Base-by-base conservation (phyloP, 106 monocot genomes). In the Narthecium ossifragum region DNA sequence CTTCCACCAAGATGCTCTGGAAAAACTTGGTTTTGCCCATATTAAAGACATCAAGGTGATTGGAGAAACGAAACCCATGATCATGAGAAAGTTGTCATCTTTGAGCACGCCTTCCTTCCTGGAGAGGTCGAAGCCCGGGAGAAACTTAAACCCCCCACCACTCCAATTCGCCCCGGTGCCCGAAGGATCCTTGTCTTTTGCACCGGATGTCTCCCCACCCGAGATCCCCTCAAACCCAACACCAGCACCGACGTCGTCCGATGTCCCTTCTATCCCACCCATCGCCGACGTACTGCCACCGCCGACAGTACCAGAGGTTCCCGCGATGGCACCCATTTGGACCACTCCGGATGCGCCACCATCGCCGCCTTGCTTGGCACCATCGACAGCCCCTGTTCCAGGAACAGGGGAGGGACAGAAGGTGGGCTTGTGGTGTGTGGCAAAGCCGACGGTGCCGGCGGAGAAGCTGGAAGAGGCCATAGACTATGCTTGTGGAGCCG, bases 51-150 rank as follows among this genome's bases (percentile, higher is more conserved):
- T 54, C 12, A 37, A 26, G 11, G 34, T 59, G 66, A 24, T 49
- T 1, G 4, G 38, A 27, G 39, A 21, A 8, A 18, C 13, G 30
- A 23, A 58, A 25, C 57, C 57, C 38, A 32, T 31, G 0, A 29
- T 48, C 5, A 73, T n/a, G 43, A 43, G 77, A 34, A 77, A 62
- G 53, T 34, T 77, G 23, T 73, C 65, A 0, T 61, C 72, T 38
- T 63, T 51, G 51, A 52, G 51, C n/a, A 39, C 51, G 12, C 11
- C 32, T 6, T 55, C 64, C 0, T 63, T 38, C 21, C 13, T 17
- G 5, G 62, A 46, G 26, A 50, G 25, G 27, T 41, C 33, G 4
- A 72, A 37, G 29, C 52, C n/a, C n/a, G n/a, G n/a, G n/a, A n/a
- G n/a, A n/a, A n/a, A n/a, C n/a, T n/a, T n/a, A n/a, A n/a, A n/a